Conservation (phyloP, 1,139 yeast genomes). For the Geotrichum candidum region DNA sequence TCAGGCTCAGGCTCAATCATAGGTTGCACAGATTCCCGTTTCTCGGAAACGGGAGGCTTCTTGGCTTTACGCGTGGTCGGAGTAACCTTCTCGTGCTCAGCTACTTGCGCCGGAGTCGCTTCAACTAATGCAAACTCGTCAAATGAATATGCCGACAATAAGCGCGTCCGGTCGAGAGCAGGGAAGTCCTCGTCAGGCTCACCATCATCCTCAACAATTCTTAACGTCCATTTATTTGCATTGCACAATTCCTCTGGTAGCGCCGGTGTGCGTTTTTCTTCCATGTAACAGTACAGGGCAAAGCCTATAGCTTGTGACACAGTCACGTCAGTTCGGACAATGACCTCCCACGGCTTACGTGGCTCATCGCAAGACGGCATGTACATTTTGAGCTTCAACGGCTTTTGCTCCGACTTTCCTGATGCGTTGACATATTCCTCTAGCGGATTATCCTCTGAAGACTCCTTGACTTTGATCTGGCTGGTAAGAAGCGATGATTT, state of each 20-base stretch:
- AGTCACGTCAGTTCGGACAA: conserved; percentile 37
- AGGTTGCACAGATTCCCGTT: neutral
- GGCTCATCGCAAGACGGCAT: conserved; percentile 36
- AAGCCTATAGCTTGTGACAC: conserved; percentile 42
- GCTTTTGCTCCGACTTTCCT: conserved; percentile 35
- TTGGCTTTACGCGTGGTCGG: conserved; percentile 23
- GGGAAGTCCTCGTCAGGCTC: conserved; percentile 45
- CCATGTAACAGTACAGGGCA: conserved; percentile 35
- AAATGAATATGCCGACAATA: conserved; percentile 39
- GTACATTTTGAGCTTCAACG: conserved; percentile 36
- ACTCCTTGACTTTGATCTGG: conserved; percentile 30
- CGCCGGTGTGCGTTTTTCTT: conserved; percentile 30
- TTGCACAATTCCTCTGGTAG: conserved; percentile 33
- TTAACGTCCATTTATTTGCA: conserved; percentile 39
- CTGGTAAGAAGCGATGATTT: conserved; percentile 26
- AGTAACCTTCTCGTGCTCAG: conserved; percentile 34
- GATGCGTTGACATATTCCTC: conserved; percentile 39
- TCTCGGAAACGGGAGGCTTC: neutral
- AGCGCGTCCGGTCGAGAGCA: conserved; percentile 40
- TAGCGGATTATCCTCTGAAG: conserved; percentile 36
- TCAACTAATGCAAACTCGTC: conserved; percentile 43
- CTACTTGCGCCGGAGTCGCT: conserved; percentile 35
- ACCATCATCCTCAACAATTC: conserved; percentile 44
- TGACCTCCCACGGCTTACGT: conserved; percentile 33
- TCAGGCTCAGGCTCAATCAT: neutral